Conservation (phyloP, 768 basidiomycete species). For the Mrakia frigida region DNA sequence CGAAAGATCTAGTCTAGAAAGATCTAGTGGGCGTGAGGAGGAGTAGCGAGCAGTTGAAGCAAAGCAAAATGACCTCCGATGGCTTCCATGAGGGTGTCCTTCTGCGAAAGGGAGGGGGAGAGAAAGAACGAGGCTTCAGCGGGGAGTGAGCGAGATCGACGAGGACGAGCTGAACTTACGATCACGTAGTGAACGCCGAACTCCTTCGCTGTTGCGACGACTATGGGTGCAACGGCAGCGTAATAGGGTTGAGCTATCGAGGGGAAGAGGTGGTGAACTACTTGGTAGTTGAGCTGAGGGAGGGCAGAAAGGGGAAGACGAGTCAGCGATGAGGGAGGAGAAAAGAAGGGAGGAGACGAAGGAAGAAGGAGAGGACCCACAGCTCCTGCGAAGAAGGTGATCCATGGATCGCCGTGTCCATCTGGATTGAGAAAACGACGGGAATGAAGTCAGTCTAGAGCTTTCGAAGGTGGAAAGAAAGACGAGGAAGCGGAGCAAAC, state of each 20-base stretch:
- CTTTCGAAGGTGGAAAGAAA: not conserved
- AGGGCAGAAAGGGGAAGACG: not conserved
- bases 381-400: not conserved
- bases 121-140: no score
- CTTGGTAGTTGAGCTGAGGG: not conserved
- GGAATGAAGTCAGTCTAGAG: not conserved
- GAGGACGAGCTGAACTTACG: no score
- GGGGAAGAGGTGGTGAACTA: not conserved
- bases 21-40: conserved; percentile 1
- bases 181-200: not conserved
- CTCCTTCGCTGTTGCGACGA: no score
- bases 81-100: not conserved
- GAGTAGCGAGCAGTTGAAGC: not conserved
- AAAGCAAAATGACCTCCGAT: not conserved
- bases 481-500: not conserved
- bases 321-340: not conserved
- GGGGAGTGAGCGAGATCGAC: no score
- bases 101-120: no score
- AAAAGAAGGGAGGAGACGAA: not conserved
- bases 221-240: not conserved
- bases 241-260: not conserved
- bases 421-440: not conserved
- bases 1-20: no score
- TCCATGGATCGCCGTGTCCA: not conserved
- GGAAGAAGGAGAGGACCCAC: not conserved